Percentiles rank a stretch among this genome's conserved stretches.
phyloP scores from a whole-genome alignment of 2,329 filamentous ascomycete species.

The Chaetomiaceae sp. region DNA sequence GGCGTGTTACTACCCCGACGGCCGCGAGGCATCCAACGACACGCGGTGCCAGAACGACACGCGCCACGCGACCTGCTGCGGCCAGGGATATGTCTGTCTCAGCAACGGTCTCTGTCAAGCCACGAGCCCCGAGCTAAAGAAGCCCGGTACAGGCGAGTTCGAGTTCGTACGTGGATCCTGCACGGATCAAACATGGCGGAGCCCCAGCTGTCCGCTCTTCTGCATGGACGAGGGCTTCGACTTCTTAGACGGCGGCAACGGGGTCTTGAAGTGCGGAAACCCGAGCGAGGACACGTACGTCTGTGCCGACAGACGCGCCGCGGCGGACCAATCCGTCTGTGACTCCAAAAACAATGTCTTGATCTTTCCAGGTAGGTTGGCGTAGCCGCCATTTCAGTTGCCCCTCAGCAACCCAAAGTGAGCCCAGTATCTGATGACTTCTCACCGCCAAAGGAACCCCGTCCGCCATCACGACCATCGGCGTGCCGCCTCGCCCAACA shows the following conservation, averaged over 20 bases:
- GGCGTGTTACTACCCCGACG: slow-evolving; percentile 32
- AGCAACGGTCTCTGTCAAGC: slow-evolving; percentile 33
- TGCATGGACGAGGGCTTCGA: slow-evolving; percentile 29
- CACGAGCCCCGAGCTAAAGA: slow-evolving; percentile 25
- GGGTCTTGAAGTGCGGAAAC: slow-evolving; percentile 20
- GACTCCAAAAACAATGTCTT: slow-evolving; percentile 20
- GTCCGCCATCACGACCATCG: slow-evolving; percentile 20
- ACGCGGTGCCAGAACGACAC: slow-evolving; percentile 29
- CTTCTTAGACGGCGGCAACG: slow-evolving; percentile 8
- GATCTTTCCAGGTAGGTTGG: slow-evolving; percentile 17
- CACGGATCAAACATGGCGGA: slow-evolving; percentile 32
- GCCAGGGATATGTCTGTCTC: slow-evolving; percentile 34
- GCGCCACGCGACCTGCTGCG: slow-evolving; percentile 32
- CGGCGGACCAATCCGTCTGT: slow-evolving; percentile 3
- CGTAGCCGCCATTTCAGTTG: not conserved
- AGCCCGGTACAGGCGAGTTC: slow-evolving; percentile 20
- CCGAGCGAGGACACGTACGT: slow-evolving; percentile 24
- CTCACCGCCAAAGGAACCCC: slow-evolving; percentile 18
- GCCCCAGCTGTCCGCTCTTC: slow-evolving; percentile 31
- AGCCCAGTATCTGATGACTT: not conserved
- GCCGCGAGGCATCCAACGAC: slow-evolving; percentile 27
- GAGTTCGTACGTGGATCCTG: slow-evolving; percentile 33
- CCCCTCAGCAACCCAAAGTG: no score
- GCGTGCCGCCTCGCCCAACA: slow-evolving; percentile 14
- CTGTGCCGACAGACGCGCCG: slow-evolving; percentile 23